Evolutionary conservation across 257 asterid species (phyloP).

Genomic region (Nicotiana tomentosiformis): DNA sequence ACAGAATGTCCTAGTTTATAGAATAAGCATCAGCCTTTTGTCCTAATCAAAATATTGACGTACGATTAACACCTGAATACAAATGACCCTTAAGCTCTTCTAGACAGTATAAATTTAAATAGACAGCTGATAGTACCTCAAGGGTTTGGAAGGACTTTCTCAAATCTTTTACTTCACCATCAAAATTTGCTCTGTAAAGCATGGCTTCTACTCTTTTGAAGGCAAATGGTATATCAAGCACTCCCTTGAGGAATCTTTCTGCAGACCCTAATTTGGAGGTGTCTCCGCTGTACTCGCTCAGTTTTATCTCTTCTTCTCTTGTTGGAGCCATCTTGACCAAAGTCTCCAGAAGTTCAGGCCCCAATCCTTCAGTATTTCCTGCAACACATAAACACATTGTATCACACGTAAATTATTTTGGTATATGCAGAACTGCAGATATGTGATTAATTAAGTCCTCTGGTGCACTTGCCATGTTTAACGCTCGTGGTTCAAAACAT

Average conservation of each 20-base stretch:
- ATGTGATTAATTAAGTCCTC: background rate
- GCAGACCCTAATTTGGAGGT: slow-evolving; percentile 76
- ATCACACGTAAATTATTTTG: background rate
- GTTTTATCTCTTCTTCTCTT: slow-evolving; percentile 94
- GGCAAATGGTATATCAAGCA: slow-evolving; percentile 86
- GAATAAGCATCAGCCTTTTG: background rate
- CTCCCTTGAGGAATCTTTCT: slow-evolving; percentile 80
- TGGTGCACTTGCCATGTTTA: background rate
- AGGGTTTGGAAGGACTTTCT: slow-evolving; percentile 72
- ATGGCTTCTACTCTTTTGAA: slow-evolving; percentile 89
- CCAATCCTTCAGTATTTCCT: slow-evolving; percentile 93
- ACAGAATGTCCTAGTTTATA: background rate
- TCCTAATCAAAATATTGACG: background rate
- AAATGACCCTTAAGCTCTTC: background rate
- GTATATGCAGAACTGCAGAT: background rate
- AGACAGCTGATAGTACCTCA: slow-evolving; percentile 51
- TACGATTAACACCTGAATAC: background rate
- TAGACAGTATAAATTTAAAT: background rate
- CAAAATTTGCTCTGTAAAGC: slow-evolving; percentile 93
- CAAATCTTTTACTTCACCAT: slow-evolving; percentile 71
- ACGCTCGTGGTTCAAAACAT: background rate
- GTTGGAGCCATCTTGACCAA: slow-evolving; percentile 98
- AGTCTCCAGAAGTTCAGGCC: slow-evolving; percentile 91
- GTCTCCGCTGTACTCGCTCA: slow-evolving; percentile 64
- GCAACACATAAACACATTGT: slow-evolving; percentile 14